Conservation (phyloP, 345 rosid species). For the Ricinus communis region DNA sequence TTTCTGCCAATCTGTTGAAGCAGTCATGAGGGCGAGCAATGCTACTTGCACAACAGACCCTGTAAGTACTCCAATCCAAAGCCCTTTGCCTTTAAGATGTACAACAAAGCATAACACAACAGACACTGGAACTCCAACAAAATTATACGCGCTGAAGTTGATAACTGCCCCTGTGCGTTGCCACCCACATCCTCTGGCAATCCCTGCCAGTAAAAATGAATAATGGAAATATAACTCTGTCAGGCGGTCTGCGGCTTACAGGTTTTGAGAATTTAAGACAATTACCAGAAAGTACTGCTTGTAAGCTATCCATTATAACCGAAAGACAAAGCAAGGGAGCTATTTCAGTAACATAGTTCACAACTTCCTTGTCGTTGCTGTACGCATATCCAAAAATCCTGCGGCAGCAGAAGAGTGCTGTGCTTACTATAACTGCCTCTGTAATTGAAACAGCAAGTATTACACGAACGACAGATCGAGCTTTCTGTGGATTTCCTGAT, state of each 20-base stretch:
- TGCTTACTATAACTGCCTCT: conserved; percentile 32
- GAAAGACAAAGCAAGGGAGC: conserved; percentile 44
- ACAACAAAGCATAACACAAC: conserved; percentile 27
- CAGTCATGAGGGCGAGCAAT: conserved; percentile 22
- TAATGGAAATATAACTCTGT: too few relatives aligned
- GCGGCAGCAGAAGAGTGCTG: conserved; percentile 30
- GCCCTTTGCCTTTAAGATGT: conserved; percentile 36
- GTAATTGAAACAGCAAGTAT: conserved; percentile 16
- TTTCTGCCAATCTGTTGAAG: conserved; percentile 35
- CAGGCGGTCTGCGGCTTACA: too few relatives aligned
- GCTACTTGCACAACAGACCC: conserved; percentile 35
- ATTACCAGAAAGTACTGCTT: conserved; percentile 44
- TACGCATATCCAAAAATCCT: conserved; percentile 36
- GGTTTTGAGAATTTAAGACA: too few relatives aligned
- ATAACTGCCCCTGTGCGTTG: conserved; percentile 32
- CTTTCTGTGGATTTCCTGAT: conserved; percentile 40
- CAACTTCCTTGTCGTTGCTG: conserved; percentile 41
- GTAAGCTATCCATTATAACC: conserved; percentile 37
- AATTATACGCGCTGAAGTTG: neutral
- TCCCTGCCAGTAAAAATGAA: conserved; percentile 19
- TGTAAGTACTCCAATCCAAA: conserved; percentile 41
- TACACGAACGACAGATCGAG: conserved; percentile 28
- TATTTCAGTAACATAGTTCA: conserved; percentile 31
- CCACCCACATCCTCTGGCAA: conserved; percentile 49
- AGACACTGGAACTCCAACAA: conserved; percentile 38